phyloP scores from a whole-genome alignment of 139 green algal genomes.

The Chlorella vulgaris region DNA sequence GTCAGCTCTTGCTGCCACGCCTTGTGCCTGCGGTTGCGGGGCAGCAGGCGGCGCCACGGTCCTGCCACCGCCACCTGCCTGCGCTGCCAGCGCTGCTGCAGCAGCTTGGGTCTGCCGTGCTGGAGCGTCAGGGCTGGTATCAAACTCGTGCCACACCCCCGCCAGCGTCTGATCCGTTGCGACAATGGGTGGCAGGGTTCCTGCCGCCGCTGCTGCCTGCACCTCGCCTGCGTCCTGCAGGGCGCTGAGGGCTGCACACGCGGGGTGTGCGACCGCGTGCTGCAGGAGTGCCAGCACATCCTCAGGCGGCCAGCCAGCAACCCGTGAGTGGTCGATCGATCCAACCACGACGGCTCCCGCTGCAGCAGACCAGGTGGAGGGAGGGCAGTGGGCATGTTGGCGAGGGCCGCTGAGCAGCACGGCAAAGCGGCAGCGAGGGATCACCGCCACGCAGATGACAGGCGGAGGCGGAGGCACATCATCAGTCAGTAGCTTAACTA shows the following conservation, averaged over 20 bases:
- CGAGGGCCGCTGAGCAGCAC: too few relatives aligned
- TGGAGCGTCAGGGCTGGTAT: background rate
- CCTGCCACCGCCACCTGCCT: too few relatives aligned
- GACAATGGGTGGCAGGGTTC: constrained; percentile 28
- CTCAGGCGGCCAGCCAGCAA: background rate
- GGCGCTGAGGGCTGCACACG: constrained; percentile 4
- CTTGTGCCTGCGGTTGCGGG: background rate
- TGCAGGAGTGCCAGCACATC: constrained; percentile 19
- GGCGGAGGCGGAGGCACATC: too few relatives aligned
- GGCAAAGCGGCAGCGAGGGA: background rate
- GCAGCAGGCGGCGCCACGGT: too few relatives aligned
- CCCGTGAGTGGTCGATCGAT: constrained; percentile 7
- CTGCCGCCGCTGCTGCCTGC: background rate
- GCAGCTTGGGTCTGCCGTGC: background rate
- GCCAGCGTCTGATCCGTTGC: constrained; percentile 23
- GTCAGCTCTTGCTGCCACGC: background rate
- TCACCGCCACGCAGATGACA: background rate
- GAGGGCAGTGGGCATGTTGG: too few relatives aligned
- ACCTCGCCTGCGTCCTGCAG: constrained; percentile 6
- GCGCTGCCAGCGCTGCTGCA: background rate
- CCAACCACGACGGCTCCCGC: constrained; percentile 29
- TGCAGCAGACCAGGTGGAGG: background rate
- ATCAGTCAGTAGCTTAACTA: too few relatives aligned
- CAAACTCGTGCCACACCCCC: constrained; percentile 39
- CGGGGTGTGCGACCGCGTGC: background rate